Conservation (phyloP, 768 basidiomycete species). For the Cystobasidium ongulense region DNA sequence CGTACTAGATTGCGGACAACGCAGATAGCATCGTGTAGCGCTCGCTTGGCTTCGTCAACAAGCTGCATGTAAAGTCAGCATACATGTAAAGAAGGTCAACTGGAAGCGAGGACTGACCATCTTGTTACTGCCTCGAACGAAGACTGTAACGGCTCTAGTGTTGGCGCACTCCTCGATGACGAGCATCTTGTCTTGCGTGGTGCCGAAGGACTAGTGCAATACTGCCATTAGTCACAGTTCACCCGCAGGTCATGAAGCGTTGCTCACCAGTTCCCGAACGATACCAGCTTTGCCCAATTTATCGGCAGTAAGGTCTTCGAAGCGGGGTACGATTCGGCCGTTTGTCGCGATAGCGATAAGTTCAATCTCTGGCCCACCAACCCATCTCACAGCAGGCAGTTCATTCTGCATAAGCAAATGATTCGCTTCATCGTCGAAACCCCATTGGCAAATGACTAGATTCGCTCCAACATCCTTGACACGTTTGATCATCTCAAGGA, state of each 20-base stretch:
- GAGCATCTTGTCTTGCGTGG: conserved; percentile 98
- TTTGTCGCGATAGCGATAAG: conserved; percentile 97
- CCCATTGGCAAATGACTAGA: conserved; percentile 99
- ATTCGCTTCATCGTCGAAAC: conserved; percentile 98
- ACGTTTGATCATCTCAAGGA: conserved; percentile 88
- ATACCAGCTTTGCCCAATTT: conserved; percentile 91
- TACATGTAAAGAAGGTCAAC: conserved; percentile 5
- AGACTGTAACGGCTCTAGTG: conserved; percentile 88
- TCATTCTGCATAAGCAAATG: conserved; percentile 97
- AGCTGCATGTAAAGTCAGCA: conserved; percentile 54
- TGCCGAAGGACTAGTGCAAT: conserved; percentile 63
- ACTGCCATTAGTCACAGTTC: not conserved
- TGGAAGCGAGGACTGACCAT: conserved; percentile 57
- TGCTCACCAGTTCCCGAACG: conserved; percentile 64
- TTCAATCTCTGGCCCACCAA: conserved; percentile 99
- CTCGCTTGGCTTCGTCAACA: conserved; percentile 96
- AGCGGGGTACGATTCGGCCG: conserved; percentile 94
- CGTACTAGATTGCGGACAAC: conserved; percentile 90
- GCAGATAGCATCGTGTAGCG: conserved; percentile 94
- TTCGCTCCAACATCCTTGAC: conserved; percentile 97
- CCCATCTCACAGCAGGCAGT: conserved; percentile 94
- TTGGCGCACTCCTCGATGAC: conserved; percentile 99
- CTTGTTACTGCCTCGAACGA: conserved; percentile 95
- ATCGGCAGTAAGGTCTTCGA: conserved; percentile 82
- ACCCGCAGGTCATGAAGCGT: not conserved